A percentile compares a stretch with the other conserved stretches of the same genome.
Evolutionary conservation across 768 basidiomycete genomes (phyloP).

Genomic region (Phylloporus arenicola): DNA sequence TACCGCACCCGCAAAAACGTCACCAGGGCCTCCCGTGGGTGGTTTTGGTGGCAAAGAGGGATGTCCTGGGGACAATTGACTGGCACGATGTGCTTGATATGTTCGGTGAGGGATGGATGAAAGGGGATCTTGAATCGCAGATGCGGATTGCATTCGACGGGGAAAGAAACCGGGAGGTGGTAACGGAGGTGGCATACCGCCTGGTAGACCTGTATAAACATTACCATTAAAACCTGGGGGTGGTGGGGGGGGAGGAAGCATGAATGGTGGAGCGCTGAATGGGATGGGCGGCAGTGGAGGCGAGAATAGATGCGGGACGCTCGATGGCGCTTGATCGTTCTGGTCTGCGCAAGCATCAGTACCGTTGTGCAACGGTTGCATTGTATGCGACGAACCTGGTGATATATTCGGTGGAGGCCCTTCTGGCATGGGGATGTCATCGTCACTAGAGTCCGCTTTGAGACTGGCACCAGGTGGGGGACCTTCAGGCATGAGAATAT

Average conservation of each 20-base stretch:
- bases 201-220: conserved; percentile 7
- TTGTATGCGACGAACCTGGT: conserved; percentile 14
- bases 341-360: conserved; percentile 7
- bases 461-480: conserved; percentile 42
- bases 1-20: no score
- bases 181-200: conserved; percentile 28
- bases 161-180: conserved; percentile 68
- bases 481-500: conserved; percentile 60
- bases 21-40: conserved; percentile 12
- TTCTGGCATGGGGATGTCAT: conserved; percentile 87
- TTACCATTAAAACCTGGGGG: conserved; percentile 10
- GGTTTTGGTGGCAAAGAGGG: conserved; percentile 44
- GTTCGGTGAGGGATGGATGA: conserved; percentile 73
- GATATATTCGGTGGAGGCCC: conserved; percentile 55
- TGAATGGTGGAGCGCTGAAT: conserved; percentile 16
- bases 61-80: conserved; percentile 34
- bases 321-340: neutral
- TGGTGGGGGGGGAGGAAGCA: conserved; percentile 11
- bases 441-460: conserved; percentile 49
- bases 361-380: neutral
- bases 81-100: conserved; percentile 65
- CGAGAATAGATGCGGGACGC: conserved; percentile 17
- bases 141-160: conserved; percentile 43
- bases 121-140: conserved; percentile 69
- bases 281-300: conserved; percentile 16